phyloP scores from a whole-genome alignment of 2,329 filamentous ascomycete species.

The Chaetomiaceae sp. region DNA sequence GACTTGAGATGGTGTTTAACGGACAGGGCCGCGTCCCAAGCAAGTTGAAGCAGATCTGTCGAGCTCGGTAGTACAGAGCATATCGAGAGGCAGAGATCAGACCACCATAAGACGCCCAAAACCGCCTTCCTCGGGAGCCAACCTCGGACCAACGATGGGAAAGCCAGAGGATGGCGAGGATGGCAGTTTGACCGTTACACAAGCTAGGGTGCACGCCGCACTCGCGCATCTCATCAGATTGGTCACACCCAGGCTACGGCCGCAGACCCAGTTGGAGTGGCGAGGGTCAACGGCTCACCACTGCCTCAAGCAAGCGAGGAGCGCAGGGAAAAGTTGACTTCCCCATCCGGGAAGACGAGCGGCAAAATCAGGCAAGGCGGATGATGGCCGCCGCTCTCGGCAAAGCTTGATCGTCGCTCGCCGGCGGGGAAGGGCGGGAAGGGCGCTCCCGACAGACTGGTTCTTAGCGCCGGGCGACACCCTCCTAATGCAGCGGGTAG shows the following conservation, averaged over 20 bases:
- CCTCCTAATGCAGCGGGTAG: neutral
- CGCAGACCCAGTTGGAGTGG: neutral
- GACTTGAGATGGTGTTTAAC: too few species aligned
- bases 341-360: too few species aligned
- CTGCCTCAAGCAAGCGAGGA: too few species aligned
- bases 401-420: constrained; percentile 2
- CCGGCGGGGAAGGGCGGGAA: constrained; percentile 11
- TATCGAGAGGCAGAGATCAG: too few species aligned
- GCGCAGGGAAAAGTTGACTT: too few species aligned
- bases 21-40: too few species aligned
- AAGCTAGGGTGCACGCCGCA: neutral
- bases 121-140: too few species aligned
- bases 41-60: too few species aligned
- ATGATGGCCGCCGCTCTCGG: constrained; percentile 4
- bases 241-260: neutral
- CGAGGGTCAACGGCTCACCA: too few species aligned
- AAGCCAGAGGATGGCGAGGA: neutral
- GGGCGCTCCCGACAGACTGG: constrained; percentile 19
- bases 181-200: neutral
- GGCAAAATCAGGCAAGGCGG: neutral
- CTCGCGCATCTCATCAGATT: neutral
- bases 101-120: too few species aligned
- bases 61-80: too few species aligned
- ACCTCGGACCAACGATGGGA: neutral
- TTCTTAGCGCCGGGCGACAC: constrained; percentile 19